phyloP scores from a whole-genome alignment of 371 early-diverging fungal species.

The Dentiscutata heterogama region DNA sequence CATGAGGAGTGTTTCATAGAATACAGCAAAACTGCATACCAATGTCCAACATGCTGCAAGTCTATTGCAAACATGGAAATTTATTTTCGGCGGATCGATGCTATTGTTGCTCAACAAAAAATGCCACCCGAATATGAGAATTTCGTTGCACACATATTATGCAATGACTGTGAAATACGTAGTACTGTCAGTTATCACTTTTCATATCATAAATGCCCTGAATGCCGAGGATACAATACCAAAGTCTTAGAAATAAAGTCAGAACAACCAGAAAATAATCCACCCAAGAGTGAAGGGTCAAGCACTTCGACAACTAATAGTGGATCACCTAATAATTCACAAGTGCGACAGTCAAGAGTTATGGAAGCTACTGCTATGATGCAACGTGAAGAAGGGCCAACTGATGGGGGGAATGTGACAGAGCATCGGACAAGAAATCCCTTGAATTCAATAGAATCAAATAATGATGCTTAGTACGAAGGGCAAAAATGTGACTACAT shows the following conservation, averaged over 20 bases:
- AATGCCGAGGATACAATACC: constrained; percentile 94
- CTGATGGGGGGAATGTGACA: constrained; percentile 22
- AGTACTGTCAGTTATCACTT: constrained; percentile 90
- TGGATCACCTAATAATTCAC: neutral
- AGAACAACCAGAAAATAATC: neutral
- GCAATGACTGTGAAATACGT: constrained; percentile 96
- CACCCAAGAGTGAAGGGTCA: neutral
- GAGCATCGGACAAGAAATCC: constrained; percentile 32
- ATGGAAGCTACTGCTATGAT: constrained; percentile 42
- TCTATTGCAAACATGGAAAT: constrained; percentile 88
- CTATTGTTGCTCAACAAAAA: constrained; percentile 78
- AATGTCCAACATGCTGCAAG: constrained; percentile 97
- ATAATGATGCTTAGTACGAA: neutral
- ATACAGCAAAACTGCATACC: constrained; percentile 89
- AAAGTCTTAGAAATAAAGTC: constrained; percentile 76
- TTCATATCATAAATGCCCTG: constrained; percentile 93
- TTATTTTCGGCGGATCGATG: constrained; percentile 88
- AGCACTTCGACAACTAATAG: neutral
- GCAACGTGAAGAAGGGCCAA: constrained; percentile 32
- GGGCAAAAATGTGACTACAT: too few relatives aligned
- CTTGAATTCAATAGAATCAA: constrained; percentile 30
- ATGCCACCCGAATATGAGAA: constrained; percentile 94
- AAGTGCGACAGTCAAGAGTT: constrained; percentile 24
- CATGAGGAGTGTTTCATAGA: constrained; percentile 89
- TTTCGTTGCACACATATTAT: constrained; percentile 78